Base-by-base conservation (phyloP, 75 land plant genomes). In the Gnetum montanum region DNA sequence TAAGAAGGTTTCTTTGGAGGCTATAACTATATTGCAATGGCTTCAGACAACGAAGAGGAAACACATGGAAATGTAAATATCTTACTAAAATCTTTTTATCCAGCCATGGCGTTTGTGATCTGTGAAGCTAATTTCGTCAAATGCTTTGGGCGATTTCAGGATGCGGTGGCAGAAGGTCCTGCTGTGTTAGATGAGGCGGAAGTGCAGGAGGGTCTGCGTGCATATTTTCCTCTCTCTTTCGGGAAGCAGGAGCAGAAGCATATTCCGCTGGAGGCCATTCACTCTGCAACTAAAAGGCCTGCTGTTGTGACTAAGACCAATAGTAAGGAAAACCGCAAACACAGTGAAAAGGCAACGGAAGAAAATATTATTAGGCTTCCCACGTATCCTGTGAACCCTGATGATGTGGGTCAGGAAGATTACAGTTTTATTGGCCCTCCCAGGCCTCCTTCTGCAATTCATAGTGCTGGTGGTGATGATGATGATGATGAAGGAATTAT, bases 221-320 rank as follows among this genome's bases (percentile, higher is more conserved):
- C 88, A 0, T 75, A 76, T 18, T 95, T 95, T 58, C 99, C 99
- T 31, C 70, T 83, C 25, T 60, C 92, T 11, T 95, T 95, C 67
- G 99, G 99, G 28, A 95, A 82, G 70, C 85, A 81, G 44, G 62
- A 80, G 25, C 71, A 74, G 35, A 40, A 83, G 49, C 57, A 59
- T 8, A 65, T 67, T 43, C 44, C 82, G 25, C 60, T 82, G 36
- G 88, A 89, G 45, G 46, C 60, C 63, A 36, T 80, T 44, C 97
- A 91, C 67, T 68, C 66, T 55, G 45, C 80, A 49, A 90, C 88
- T 29, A 88, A 78, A 57, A 86, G 87, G 28, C 34, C 53, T 4
- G 3, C n/a, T n/a, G n/a, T n/a, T n/a, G 38, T 16, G 6, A 62
- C 43, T 44, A 36, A 15, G 10, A 35, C 22, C 29, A 27, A 1